A percentile compares a stretch with the other conserved stretches of the same genome.
Evolutionary conservation across 805 yeast genomes (phyloP).

Genomic region (Wickerhamiella alocasiicola): DNA sequence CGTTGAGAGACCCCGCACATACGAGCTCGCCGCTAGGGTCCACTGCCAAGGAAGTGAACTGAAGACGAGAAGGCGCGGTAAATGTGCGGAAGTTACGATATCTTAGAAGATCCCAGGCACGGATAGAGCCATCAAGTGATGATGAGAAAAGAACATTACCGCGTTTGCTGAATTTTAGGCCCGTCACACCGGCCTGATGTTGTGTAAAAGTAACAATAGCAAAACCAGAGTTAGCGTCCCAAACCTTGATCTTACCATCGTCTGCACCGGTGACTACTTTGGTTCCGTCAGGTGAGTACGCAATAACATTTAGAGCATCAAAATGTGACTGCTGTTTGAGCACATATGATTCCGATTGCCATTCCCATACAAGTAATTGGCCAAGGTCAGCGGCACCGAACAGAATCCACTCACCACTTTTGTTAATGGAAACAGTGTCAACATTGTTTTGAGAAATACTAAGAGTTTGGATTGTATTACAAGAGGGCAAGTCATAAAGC

Average conservation of each 20-base stretch:
- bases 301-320: constrained; percentile 71
- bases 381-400: constrained; percentile 86
- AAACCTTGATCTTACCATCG: constrained; percentile 91
- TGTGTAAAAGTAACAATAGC: constrained; percentile 86
- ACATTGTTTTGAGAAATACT: constrained; percentile 87
- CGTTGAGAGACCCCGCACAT: constrained; percentile 86
- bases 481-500: constrained; percentile 56
- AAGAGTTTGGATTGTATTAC: constrained; percentile 51
- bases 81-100: constrained; percentile 91
- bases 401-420: constrained; percentile 92
- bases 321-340: constrained; percentile 96
- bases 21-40: constrained; percentile 97
- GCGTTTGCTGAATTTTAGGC: constrained; percentile 70
- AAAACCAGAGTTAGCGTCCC: constrained; percentile 91
- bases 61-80: constrained; percentile 79
- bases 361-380: constrained; percentile 92
- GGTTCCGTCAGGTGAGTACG: constrained; percentile 91
- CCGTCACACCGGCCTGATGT: constrained; percentile 80
- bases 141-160: constrained; percentile 88
- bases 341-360: constrained; percentile 96
- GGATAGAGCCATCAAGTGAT: constrained; percentile 88
- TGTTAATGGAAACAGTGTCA: constrained; percentile 66
- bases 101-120: constrained; percentile 93
- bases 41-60: constrained; percentile 78
- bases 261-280: constrained; percentile 87